Base-by-base conservation (phyloP, 2,329 filamentous ascomycete species). In the Colletotrichum orbiculare region DNA sequence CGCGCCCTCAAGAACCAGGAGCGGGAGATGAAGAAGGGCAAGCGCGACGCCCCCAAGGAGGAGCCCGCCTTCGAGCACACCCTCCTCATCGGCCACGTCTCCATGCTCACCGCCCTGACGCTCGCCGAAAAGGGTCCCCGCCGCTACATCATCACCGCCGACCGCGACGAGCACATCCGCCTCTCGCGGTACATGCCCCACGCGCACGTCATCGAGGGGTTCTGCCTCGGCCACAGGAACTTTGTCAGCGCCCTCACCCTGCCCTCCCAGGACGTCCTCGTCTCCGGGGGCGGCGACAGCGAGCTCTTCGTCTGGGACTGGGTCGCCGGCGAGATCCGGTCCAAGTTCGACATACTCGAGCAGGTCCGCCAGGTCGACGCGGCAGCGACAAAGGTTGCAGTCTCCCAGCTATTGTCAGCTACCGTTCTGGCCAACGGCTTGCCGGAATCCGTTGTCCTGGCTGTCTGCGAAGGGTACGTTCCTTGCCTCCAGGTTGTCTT, bases 1-100 rank as follows among this genome's bases (percentile, higher is more conserved):
- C 81, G 80, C 52, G 87, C 88, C 2, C 83, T 90, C 2, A 80
- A 85, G 69, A 83, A 88, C 70, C 88, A 90, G 76, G 80, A 83
- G 60, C 53, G 67, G 2, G 55, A 74, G 13, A 52, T 53, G 47
- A 39, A 64, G 6, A 66, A 66, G 45, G 66, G 65, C 15, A 73
- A 73, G 9, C 67, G 73, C 4, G 67, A 71, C 3, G 69, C 71
- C 12, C 76, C 78, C 63, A 60, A 73, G 12, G 78, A 80, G 35
- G 76, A 74, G 42, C 77, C 82, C 11, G 71, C 81, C 34, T 97
- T 97, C 74, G 90, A 93, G 71, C 87, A 93, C 70, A 87, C 89
- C 42, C 82, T 97, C 1, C 82, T 97, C 8, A 87, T 99, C 1
- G 96, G 96, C 11, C 96, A 99, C 78, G 96, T 99, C 12, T 97